Conservation (phyloP, 352 stramenopile genomes). For the Globisporangium camurandrum region DNA sequence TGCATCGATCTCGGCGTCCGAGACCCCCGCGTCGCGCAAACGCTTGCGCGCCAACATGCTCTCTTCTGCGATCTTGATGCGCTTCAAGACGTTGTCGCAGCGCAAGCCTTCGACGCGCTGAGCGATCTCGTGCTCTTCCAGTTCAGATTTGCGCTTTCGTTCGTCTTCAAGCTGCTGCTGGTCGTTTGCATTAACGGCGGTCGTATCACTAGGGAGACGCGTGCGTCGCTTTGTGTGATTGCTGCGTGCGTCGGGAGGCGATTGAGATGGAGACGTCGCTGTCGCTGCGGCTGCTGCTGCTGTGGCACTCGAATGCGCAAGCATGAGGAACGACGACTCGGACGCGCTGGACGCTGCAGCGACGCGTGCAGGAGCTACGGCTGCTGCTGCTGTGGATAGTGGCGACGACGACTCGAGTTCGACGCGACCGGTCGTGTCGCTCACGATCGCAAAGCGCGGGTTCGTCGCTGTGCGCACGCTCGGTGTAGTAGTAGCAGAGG, state of each 20-base stretch:
- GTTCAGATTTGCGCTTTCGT: slow-evolving; percentile 5
- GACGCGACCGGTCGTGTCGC: slow-evolving; percentile 8
- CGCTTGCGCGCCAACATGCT: slow-evolving; percentile 15
- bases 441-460: slow-evolving; percentile 11
- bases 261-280: background rate
- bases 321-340: background rate
- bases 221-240: background rate
- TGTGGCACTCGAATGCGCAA: background rate
- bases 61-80: slow-evolving; percentile 14
- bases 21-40: slow-evolving; percentile 8
- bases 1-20: slow-evolving; percentile 10
- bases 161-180: background rate
- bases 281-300: background rate
- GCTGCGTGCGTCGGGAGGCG: background rate
- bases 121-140: slow-evolving; percentile 8
- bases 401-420: too few relatives aligned
- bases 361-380: background rate
- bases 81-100: slow-evolving; percentile 13
- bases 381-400: slow-evolving; percentile 7
- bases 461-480: background rate
- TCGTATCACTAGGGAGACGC: background rate
- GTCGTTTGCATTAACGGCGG: background rate
- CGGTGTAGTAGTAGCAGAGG: background rate
- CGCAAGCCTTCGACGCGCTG: slow-evolving; percentile 12
- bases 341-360: background rate